Evolutionary conservation across 2,329 filamentous ascomycete species (phyloP).

Genomic region (Fusarium annulatum): DNA sequence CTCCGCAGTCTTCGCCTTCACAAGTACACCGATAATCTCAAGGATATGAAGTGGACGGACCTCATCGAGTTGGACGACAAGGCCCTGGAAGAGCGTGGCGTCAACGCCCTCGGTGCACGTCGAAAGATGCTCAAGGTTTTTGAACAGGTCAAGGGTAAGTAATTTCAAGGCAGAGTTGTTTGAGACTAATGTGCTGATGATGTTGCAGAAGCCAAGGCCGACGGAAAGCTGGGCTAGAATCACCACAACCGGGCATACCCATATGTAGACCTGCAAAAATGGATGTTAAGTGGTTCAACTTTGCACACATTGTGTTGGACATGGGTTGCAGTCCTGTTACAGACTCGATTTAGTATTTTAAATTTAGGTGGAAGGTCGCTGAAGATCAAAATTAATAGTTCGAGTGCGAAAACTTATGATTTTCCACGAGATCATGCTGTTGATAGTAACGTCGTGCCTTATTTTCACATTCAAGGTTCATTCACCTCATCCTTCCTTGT

Average conservation of each 20-base stretch:
- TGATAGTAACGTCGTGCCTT: slow-evolving; percentile 28
- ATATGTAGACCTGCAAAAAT: slow-evolving; percentile 15
- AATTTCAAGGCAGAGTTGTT: neutral
- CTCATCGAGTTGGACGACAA: slow-evolving; percentile 92
- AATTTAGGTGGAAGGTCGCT: neutral
- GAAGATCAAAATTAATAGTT: slow-evolving; percentile 25
- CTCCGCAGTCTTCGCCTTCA: slow-evolving; percentile 92
- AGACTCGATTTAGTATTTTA: slow-evolving; percentile 1
- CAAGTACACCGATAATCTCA: slow-evolving; percentile 98
- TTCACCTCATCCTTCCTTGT: neutral
- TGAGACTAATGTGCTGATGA: slow-evolving; percentile 33
- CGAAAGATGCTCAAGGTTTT: slow-evolving; percentile 99
- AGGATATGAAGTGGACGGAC: slow-evolving; percentile 97
- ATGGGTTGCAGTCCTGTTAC: slow-evolving; percentile 7
- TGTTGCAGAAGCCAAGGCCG: slow-evolving; percentile 73
- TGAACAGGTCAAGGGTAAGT: slow-evolving; percentile 86
- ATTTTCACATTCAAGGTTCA: neutral
- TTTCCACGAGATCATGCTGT: slow-evolving; percentile 22
- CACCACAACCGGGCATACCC: slow-evolving; percentile 20
- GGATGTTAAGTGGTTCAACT: slow-evolving; percentile 5
- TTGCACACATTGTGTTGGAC: slow-evolving; percentile 5
- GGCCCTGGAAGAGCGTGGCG: slow-evolving; percentile 89
- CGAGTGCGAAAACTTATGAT: slow-evolving; percentile 11
- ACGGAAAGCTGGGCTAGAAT: slow-evolving; percentile 72
- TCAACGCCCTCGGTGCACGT: slow-evolving; percentile 92